These are phyloP conservation scores for Shiraia bambusicola DNA, from an alignment of 2,329 filamentous ascomycete species.

Conservation along the genomic window DNA sequence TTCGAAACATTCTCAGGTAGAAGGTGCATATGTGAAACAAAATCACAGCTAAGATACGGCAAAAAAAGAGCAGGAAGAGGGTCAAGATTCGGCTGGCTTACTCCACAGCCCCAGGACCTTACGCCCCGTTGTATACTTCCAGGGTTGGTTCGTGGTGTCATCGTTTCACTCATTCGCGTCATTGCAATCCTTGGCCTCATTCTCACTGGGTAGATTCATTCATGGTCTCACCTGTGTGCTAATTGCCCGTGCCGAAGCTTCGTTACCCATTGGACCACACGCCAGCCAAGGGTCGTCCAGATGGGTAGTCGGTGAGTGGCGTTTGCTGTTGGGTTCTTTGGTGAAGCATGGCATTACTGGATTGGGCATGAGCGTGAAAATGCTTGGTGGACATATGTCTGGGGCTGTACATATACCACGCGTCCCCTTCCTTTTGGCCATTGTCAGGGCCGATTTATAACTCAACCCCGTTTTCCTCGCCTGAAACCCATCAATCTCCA, in stretches of 20 bases:
- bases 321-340: slow-evolving; percentile 12
- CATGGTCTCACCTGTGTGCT: slow-evolving; percentile 16
- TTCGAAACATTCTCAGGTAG: too few relatives aligned
- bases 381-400: slow-evolving; percentile 7
- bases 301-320: slow-evolving; percentile 10
- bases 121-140: slow-evolving; percentile 16
- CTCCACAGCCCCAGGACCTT: slow-evolving; percentile 16
- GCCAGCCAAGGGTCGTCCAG: slow-evolving; percentile 3
- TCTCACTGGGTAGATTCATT: slow-evolving; percentile 18
- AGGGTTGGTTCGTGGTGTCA: slow-evolving; percentile 16
- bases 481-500: neutral
- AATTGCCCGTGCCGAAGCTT: slow-evolving; percentile 15
- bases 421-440: slow-evolving; percentile 9
- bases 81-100: slow-evolving; percentile 3
- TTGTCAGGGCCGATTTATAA: neutral
- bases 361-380: neutral
- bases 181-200: slow-evolving; percentile 18
- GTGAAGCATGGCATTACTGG: slow-evolving; percentile 13
- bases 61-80: neutral
- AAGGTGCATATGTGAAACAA: neutral
- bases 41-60: neutral
- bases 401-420: slow-evolving; percentile 19
- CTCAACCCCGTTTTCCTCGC: slow-evolving; percentile 1
- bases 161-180: slow-evolving; percentile 18
- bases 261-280: slow-evolving; percentile 16